Conservation (phyloP, 1,284 basidiomycete species). For the Salmacisia buchloeana region DNA sequence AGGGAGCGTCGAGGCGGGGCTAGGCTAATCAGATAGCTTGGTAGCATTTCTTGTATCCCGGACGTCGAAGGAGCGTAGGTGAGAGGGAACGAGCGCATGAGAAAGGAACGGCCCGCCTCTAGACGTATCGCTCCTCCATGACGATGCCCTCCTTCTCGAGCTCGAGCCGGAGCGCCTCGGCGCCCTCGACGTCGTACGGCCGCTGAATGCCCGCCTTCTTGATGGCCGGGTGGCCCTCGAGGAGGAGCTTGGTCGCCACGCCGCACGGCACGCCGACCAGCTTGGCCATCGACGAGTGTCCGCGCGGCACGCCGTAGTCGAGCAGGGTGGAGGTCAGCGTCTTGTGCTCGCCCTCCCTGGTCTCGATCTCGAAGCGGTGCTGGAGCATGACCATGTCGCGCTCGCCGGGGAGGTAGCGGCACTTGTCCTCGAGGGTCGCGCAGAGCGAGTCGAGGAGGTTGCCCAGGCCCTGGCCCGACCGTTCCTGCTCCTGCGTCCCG, state of each 20-base stretch:
- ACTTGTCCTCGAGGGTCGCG: constrained; percentile 79
- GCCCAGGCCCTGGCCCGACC: constrained; percentile 62
- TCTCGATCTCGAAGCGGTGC: constrained; percentile 62
- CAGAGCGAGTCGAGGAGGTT: constrained; percentile 94
- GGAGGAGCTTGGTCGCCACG: constrained; percentile 68
- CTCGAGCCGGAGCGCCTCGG: constrained; percentile 46
- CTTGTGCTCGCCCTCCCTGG: constrained; percentile 61
- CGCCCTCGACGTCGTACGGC: constrained; percentile 73
- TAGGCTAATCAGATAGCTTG: no score
- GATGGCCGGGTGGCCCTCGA: constrained; percentile 62
- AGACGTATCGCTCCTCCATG: constrained; percentile 46
- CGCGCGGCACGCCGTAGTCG: constrained; percentile 72
- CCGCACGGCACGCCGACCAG: constrained; percentile 92
- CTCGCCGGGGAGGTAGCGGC: constrained; percentile 84
- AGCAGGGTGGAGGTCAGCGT: constrained; percentile 87
- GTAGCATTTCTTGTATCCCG: no score
- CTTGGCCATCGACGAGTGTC: constrained; percentile 89
- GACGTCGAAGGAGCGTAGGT: no score
- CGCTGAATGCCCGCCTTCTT: constrained; percentile 61
- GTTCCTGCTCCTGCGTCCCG: constrained; percentile 54
- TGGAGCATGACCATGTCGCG: constrained; percentile 95
- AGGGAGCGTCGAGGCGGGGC: no score
- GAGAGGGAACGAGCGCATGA: no score
- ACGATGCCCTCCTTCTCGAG: constrained; percentile 49
- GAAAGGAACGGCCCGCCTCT: no score